Evolutionary conservation across 192 early-diverging fungal species (phyloP).

Genomic region (Umbelopsis ramanniana): DNA sequence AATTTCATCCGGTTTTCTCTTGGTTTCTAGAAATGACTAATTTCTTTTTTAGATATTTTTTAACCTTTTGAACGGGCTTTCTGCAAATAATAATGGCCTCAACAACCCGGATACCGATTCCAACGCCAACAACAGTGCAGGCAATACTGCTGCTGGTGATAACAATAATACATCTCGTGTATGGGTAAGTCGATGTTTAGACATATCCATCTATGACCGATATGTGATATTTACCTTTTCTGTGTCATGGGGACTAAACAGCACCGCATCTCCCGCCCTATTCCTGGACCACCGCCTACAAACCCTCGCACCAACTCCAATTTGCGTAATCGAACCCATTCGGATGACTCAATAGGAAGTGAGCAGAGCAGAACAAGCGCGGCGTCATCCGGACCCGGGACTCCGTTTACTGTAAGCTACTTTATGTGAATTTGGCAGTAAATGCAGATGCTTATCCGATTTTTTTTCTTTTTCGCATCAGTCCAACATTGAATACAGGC

Average conservation of each 20-base stretch:
- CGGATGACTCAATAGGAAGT: constrained; percentile 7
- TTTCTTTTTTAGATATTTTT: not conserved
- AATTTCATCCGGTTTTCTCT: not conserved
- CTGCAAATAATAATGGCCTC: not conserved
- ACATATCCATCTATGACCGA: no score
- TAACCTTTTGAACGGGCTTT: constrained; percentile 5
- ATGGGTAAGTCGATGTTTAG: constrained; percentile 8
- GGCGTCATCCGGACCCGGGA: constrained; percentile 1
- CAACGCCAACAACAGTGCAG: not conserved
- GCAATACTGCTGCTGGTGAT: not conserved
- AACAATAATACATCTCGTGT: not conserved
- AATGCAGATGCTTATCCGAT: not conserved
- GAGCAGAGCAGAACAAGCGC: constrained; percentile 6
- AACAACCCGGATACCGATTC: not conserved
- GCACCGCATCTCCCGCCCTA: constrained; percentile 9
- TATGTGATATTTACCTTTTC: not conserved
- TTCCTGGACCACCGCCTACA: constrained; percentile 3
- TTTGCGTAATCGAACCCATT: not conserved
- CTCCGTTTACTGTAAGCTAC: constrained; percentile 39
- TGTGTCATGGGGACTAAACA: not conserved
- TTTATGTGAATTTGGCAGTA: not conserved
- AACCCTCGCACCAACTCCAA: constrained; percentile 1
- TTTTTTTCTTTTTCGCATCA: constrained; percentile 4
- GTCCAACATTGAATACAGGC: constrained; percentile 36
- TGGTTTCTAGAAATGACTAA: not conserved